phyloP scores from a whole-genome alignment of 2,329 filamentous ascomycete species.

The Dryadomyces quercivorus region DNA sequence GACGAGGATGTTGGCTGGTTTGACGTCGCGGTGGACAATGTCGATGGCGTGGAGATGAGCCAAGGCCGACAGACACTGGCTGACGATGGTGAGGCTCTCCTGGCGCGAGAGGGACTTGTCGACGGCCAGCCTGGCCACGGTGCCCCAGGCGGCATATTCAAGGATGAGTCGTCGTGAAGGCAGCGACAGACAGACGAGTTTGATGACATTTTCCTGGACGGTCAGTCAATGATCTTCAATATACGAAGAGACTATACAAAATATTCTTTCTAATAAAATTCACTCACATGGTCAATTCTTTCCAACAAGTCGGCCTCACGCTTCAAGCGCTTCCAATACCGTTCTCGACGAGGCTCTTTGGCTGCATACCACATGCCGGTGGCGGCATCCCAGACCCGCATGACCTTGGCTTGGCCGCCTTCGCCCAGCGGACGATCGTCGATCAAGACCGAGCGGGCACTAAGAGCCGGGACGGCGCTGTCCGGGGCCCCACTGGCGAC shows the following conservation, averaged over 20 bases:
- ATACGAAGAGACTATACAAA: not conserved
- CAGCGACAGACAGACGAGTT: not conserved
- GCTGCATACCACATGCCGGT: not conserved
- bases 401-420: not conserved
- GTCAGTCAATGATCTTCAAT: not conserved
- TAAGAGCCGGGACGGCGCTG: not conserved
- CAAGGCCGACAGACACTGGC: not conserved
- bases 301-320: not conserved
- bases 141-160: constrained; percentile 1
- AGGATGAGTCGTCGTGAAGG: not conserved
- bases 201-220: not conserved
- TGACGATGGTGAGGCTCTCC: constrained; percentile 4
- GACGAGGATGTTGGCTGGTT: constrained; percentile 24
- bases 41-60: not conserved
- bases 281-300: not conserved
- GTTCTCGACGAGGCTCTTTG: not conserved
- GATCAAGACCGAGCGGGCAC: not conserved
- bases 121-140: not conserved
- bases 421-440: not conserved
- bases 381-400: not conserved
- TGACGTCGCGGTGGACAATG: constrained; percentile 47
- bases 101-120: not conserved
- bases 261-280: not conserved
- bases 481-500: not conserved
- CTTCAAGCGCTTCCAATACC: not conserved